Percentiles rank a stretch among this genome's conserved stretches.
Conservation (phyloP, 352 stramenopile genomes). For the Globisporangium rhizosaccharum region DNA sequence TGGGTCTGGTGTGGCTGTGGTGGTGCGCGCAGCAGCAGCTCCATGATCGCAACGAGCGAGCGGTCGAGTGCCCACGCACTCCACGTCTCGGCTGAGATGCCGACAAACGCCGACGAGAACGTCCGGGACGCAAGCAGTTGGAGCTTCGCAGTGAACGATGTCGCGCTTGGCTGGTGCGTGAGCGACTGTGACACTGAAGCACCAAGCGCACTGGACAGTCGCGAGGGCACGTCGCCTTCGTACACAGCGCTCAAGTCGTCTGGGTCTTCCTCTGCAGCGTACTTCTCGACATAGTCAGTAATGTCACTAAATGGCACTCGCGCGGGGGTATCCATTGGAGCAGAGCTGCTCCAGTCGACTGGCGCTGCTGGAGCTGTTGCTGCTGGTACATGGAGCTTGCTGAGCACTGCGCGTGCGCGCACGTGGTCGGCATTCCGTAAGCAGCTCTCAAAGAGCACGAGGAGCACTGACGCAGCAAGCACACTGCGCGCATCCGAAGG, state of each 20-base stretch:
- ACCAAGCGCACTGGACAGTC: background rate
- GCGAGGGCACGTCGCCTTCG: conserved; percentile 21
- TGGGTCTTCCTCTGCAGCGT: conserved; percentile 45
- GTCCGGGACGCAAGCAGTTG: conserved; percentile 28
- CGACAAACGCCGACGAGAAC: conserved; percentile 43
- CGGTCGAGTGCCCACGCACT: conserved; percentile 36
- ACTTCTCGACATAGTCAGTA: conserved; percentile 26
- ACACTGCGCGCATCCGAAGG: conserved; percentile 27
- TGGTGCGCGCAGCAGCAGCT: conserved; percentile 8
- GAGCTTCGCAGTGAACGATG: conserved; percentile 22
- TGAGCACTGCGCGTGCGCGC: conserved; percentile 22
- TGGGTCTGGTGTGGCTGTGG: background rate
- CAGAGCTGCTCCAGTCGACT: background rate
- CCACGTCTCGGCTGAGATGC: conserved; percentile 44
- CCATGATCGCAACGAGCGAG: conserved; percentile 27
- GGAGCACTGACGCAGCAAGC: conserved; percentile 36
- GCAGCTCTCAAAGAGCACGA: conserved; percentile 30
- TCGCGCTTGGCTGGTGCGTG: background rate
- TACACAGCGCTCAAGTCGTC: conserved; percentile 61
- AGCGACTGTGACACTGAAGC: background rate
- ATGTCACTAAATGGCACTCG: too few species aligned
- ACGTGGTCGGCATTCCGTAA: conserved; percentile 20
- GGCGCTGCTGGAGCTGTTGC: background rate
- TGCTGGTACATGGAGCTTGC: conserved; percentile 3
- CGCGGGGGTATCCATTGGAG: too few species aligned